Evolutionary conservation across 192 early-diverging fungal species (phyloP).

Genomic region (Gonapodya prolifera): DNA sequence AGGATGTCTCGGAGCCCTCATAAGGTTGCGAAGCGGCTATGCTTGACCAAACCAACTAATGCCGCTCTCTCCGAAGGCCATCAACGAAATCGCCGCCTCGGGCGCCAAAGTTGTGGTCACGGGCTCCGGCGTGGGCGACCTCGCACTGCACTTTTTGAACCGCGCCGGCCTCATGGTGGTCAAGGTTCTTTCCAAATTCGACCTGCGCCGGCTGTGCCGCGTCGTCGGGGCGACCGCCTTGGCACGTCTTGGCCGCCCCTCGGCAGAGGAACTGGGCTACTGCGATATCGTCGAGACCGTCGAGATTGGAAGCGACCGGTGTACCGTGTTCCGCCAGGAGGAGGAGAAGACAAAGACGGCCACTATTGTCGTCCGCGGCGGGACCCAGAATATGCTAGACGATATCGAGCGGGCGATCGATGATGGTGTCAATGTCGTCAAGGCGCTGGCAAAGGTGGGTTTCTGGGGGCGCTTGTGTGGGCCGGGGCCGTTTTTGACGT

Average conservation of each 20-base stretch:
- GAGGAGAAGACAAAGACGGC: conserved; percentile 76
- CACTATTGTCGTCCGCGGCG: conserved; percentile 92
- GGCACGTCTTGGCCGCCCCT: conserved; percentile 82
- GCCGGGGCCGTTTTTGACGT: too few species aligned
- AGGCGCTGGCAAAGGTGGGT: conserved; percentile 59
- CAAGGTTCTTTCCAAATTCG: conserved; percentile 89
- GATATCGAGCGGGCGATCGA: conserved; percentile 96
- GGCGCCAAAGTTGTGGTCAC: conserved; percentile 87
- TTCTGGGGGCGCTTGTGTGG: neutral
- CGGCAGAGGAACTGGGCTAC: conserved; percentile 92
- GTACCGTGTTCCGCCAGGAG: conserved; percentile 95
- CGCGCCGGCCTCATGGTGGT: conserved; percentile 79
- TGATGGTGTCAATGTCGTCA: conserved; percentile 94
- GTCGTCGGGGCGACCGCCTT: conserved; percentile 85
- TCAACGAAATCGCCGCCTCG: conserved; percentile 80
- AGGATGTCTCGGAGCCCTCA: too few species aligned
- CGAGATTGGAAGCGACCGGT: conserved; percentile 94
- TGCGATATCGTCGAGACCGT: conserved; percentile 93
- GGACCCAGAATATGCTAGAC: conserved; percentile 88
- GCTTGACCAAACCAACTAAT: too few species aligned
- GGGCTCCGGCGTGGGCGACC: conserved; percentile 78
- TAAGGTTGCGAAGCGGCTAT: too few species aligned
- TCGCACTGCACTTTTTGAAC: conserved; percentile 91
- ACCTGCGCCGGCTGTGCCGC: conserved; percentile 85
- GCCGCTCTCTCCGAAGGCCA: conserved; percentile 21